Base-by-base conservation (phyloP, 1,284 basidiomycete genomes). In the Inonotus hispidus region DNA sequence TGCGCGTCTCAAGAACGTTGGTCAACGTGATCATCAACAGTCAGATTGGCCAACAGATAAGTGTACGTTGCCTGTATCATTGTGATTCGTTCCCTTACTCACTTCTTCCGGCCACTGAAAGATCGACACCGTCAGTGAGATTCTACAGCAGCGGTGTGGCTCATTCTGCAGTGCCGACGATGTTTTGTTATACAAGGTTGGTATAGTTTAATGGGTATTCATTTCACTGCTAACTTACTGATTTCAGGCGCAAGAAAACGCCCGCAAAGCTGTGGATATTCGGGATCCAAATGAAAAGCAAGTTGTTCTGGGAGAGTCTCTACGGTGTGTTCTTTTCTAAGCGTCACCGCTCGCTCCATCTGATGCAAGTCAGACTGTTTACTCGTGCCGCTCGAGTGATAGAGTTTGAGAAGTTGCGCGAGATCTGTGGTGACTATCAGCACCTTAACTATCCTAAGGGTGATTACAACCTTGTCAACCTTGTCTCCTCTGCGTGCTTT, bases 121-220 rank as follows among this genome's bases (percentile, higher is more conserved):
- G 92, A 90, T 98, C 65, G 97, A 99, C 73, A 93, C 93, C 2
- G 92, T 99, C 68, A 96, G 93, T 68, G 93, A 98, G 68, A 87
- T 94, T 58, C 77, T 99, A 37, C 96, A 99, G 71, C 88, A 92
- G 70, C 83, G 94, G 69, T 99, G 97, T 69, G 95, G 95, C 0
- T 93, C 93, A 19, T 99, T 99, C 81, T 98, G 95, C 74, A 95
- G 93, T 68, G 90, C 96, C 0, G 97, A 98, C 70, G 97, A 99
- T 75, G 97, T 99, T 47, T 91, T 98, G 78, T 77, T 98, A 54
- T 98, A 99, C 80, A 99, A 99, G 80, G 92, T 85, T 65, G 65
- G 72, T 64, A 56, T 16, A 19, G 27, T 41, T 13, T 27, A n/a
- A 27, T 21, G 21, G 7, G n/a, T 7, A 58, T 54, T 35, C n/a